Percentiles rank a stretch among this genome's conserved stretches.
Conservation (phyloP, 2,329 filamentous ascomycete species). For the Neofusicoccum cordaticola region DNA sequence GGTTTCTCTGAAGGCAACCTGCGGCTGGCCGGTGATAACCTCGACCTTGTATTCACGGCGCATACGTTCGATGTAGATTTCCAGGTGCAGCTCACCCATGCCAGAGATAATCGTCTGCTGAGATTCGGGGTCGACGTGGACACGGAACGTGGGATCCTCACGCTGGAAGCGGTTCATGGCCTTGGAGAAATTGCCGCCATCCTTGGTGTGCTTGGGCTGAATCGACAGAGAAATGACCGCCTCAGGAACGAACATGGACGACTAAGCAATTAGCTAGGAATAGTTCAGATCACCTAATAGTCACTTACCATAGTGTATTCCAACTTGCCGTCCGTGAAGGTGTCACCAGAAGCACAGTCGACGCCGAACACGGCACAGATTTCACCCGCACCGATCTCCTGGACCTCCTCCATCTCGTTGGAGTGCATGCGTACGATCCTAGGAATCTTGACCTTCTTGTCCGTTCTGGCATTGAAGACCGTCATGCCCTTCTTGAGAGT, state of each 20-base stretch:
- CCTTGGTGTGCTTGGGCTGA: conserved; percentile 89
- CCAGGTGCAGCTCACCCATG: conserved; percentile 95
- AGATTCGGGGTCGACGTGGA: conserved; percentile 86
- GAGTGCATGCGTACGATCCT: conserved; percentile 99
- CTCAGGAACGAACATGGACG: conserved; percentile 96
- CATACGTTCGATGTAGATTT: conserved; percentile 97
- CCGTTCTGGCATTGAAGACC: conserved; percentile 88
- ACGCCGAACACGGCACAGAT: conserved; percentile 98
- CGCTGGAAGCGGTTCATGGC: conserved; percentile 98
- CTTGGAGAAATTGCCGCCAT: conserved; percentile 93
- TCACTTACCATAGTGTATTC: conserved; percentile 76
- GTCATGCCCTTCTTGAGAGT: conserved; percentile 82
- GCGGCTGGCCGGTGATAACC: conserved; percentile 90
- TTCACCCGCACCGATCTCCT: conserved; percentile 89
- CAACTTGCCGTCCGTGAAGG: conserved; percentile 89
- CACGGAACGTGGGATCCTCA: conserved; percentile 95
- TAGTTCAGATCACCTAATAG: no score
- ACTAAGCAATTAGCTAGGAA: conserved; percentile 33
- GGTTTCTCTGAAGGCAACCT: conserved; percentile 96
- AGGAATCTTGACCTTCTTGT: conserved; percentile 95
- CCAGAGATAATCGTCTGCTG: conserved; percentile 97
- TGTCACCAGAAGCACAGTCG: conserved; percentile 95
- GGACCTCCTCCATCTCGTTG: conserved; percentile 97
- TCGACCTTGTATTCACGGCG: conserved; percentile 95
- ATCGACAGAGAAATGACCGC: conserved; percentile 98